Evolutionary conservation across 2,329 filamentous ascomycete species (phyloP).

Genomic region (Fusarium nisikadoi): DNA sequence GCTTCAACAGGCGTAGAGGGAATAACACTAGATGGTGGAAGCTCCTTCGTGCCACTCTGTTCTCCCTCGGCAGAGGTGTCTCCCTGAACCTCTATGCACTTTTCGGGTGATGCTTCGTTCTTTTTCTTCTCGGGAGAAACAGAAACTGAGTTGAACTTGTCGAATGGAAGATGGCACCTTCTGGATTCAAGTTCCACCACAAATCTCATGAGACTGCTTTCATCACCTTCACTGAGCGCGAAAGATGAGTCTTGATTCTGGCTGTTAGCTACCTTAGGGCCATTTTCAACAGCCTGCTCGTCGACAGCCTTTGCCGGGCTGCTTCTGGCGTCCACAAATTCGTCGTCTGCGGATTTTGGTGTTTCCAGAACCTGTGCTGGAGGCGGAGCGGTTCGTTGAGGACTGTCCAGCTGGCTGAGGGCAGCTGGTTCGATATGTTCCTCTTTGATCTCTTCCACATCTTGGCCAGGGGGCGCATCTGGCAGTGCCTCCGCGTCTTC

Average conservation of each 20-base stretch:
- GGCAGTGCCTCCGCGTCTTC: slow-evolving; percentile 5
- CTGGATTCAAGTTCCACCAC: slow-evolving; percentile 61
- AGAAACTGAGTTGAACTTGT: slow-evolving; percentile 29
- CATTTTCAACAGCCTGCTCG: slow-evolving; percentile 2
- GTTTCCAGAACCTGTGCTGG: slow-evolving; percentile 46
- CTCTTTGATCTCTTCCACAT: slow-evolving; percentile 7
- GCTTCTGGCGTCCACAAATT: slow-evolving; percentile 61
- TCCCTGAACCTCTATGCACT: slow-evolving; percentile 39
- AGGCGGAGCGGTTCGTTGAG: slow-evolving; percentile 32
- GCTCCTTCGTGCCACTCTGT: slow-evolving; percentile 16
- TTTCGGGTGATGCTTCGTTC: slow-evolving; percentile 1
- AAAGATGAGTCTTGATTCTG: slow-evolving; percentile 50
- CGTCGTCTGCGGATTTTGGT: slow-evolving; percentile 57
- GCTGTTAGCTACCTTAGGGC: slow-evolving; percentile 6
- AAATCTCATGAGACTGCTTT: slow-evolving; percentile 60
- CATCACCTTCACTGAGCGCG: slow-evolving; percentile 57
- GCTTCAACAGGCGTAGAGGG: slow-evolving; percentile 40
- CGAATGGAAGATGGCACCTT: slow-evolving; percentile 45
- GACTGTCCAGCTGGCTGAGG: slow-evolving; percentile 16
- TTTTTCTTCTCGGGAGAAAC: slow-evolving; percentile 27
- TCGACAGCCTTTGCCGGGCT: slow-evolving; percentile 51
- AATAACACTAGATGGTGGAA: slow-evolving; percentile 26
- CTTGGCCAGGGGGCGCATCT: neutral
- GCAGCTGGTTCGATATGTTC: neutral
- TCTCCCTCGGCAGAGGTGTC: slow-evolving; percentile 35